These are phyloP conservation scores for Macrolepiota dolichaula DNA, from an alignment of 768 basidiomycete genomes.

Conservation along the genomic window DNA sequence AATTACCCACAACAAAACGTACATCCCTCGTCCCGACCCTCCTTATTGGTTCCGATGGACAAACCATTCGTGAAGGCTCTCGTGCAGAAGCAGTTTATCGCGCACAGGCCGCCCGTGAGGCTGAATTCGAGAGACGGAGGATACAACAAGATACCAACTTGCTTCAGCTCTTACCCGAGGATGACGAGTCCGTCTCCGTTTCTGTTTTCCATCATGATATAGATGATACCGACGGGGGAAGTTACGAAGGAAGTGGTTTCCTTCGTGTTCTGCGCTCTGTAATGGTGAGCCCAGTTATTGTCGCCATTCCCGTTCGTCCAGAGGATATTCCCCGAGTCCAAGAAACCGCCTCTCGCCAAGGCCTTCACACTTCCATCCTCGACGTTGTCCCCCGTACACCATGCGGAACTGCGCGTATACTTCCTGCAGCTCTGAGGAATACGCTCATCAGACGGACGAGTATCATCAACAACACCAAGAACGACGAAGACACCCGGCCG, in stretches of 20 bases:
- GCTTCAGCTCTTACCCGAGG: no score
- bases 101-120: background rate
- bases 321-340: constrained; percentile 9
- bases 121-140: background rate
- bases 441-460: background rate
- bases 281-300: constrained; percentile 1
- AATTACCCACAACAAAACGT: background rate
- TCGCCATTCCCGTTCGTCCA: constrained; percentile 1
- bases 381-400: background rate
- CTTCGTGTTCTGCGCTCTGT: constrained; percentile 7
- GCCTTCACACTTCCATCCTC: constrained; percentile 6
- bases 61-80: constrained; percentile 11
- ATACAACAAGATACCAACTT: no score
- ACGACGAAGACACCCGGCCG: background rate
- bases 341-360: constrained; percentile 7
- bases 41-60: constrained; percentile 4
- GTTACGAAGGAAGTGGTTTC: constrained; percentile 1
- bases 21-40: constrained; percentile 6
- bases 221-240: background rate
- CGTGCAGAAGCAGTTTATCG: constrained; percentile 6
- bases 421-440: background rate
- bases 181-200: background rate
- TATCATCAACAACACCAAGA: background rate
- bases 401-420: background rate
- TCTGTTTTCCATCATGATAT: background rate